A percentile compares a stretch with the other conserved stretches of the same genome.
Conservation (phyloP, 1,284 basidiomycete genomes). For the Hypsizygus ulmarius region DNA sequence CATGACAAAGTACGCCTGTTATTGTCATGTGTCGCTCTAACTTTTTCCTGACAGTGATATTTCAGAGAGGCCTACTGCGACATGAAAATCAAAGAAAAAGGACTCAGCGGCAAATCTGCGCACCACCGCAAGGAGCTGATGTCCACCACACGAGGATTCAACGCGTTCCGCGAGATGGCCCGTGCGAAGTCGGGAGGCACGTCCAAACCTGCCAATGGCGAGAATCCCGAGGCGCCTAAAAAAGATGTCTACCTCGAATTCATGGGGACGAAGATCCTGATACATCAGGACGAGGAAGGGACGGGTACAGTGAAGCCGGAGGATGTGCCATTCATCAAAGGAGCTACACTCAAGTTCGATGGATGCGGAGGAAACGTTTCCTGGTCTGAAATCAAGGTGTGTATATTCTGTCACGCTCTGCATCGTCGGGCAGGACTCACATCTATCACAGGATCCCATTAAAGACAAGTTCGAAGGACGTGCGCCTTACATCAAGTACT, state of each 20-base stretch:
- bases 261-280: constrained; percentile 61
- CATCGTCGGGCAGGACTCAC: not conserved
- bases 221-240: constrained; percentile 44
- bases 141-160: constrained; percentile 63
- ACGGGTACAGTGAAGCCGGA: constrained; percentile 64
- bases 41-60: not conserved
- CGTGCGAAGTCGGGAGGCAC: constrained; percentile 35
- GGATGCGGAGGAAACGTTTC: constrained; percentile 66
- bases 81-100: constrained; percentile 98
- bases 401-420: constrained; percentile 5
- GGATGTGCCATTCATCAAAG: constrained; percentile 69
- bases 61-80: constrained; percentile 84
- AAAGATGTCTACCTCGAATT: constrained; percentile 69
- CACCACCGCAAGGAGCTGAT: constrained; percentile 52
- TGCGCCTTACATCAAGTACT: constrained; percentile 69
- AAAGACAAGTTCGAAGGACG: constrained; percentile 75
- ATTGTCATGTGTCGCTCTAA: not conserved
- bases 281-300: constrained; percentile 63
- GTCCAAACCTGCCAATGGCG: constrained; percentile 17
- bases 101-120: constrained; percentile 68
- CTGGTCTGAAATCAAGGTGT: constrained; percentile 71
- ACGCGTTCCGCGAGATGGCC: constrained; percentile 86
- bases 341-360: constrained; percentile 74
- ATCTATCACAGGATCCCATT: constrained; percentile 55
- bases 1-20: constrained; percentile 78